Base-by-base conservation (phyloP, 2,329 filamentous ascomycete genomes). In the Ophiostoma montium region DNA sequence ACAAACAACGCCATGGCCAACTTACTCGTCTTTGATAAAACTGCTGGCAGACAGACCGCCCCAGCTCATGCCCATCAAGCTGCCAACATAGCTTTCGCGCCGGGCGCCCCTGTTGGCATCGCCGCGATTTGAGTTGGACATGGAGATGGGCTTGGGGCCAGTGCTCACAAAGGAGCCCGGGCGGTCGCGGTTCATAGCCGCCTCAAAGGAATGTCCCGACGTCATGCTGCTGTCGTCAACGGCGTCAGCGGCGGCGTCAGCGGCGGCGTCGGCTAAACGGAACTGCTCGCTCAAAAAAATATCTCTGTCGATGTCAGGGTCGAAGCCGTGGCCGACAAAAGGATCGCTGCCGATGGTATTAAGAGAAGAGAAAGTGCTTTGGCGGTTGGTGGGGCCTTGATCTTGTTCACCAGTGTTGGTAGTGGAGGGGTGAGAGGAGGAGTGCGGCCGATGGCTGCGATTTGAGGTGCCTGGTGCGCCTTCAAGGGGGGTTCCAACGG, bases 1-100 rank as follows among this genome's bases (percentile, higher is more conserved):
- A n/a, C 33, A 21, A 19, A 35, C n/a, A 23, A n/a, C 33, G n/a
- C 23, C 8, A 15, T 45, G 44, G 21, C 33, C 33, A 32, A 71
- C 90, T 80, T 80, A 98, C 92, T 98, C 92, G 69, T 98, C 90
- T 65, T 86, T 78, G 65, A 98, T 92, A 73, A 94, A 96, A 61
- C 90, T 96, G 54, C 90, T 90, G 56, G 96, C 86, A 9, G 90
- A 96, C 53, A 95, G 80, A 56, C 89, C 90, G 62, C 90, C 90
- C 89, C 90, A 98, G 67, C 89, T 95, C 82, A 95, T 88, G 59
- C 90, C 84, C 67, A 81, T 78, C 51, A 82, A 65, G 60, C 78
- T 82, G 45, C 77, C 78, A 15, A 77, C 78, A 32, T 82, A 63
- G 50, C 72, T 78, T 62, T 82, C 79, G 57, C 78, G 70, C 54